phyloP scores from a whole-genome alignment of 2,329 filamentous ascomycete species.

The Aspergillus ochraceus region DNA sequence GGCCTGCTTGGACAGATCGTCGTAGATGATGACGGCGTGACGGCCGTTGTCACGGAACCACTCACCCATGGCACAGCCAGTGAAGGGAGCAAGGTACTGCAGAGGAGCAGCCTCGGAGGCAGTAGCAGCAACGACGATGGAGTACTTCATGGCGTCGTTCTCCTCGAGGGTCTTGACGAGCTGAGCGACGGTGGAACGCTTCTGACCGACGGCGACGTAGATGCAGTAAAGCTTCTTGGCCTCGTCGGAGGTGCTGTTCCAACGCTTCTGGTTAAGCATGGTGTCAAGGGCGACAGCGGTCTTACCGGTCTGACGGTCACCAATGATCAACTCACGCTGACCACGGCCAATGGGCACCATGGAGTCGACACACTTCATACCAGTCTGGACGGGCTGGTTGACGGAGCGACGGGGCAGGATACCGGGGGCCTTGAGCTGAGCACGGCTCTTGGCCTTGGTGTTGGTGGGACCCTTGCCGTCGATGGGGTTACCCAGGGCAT shows the following conservation, averaged over 20 bases:
- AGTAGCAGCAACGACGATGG: conserved; percentile 87
- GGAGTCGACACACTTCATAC: conserved; percentile 98
- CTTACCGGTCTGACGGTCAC: conserved; percentile 99
- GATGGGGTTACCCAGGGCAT: conserved; percentile 98
- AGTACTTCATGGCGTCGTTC: conserved; percentile 99
- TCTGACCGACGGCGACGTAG: conserved; percentile 99
- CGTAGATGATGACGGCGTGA: conserved; percentile 87
- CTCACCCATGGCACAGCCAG: conserved; percentile 67
- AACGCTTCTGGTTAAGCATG: conserved; percentile 99
- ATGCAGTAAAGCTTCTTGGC: conserved; percentile 99
- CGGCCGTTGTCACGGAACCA: conserved; percentile 81
- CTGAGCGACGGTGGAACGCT: conserved; percentile 98
- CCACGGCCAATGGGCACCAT: conserved; percentile 99
- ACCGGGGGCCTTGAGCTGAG: conserved; percentile 97
- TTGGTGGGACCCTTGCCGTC: conserved; percentile 98
- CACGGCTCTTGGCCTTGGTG: conserved; percentile 87
- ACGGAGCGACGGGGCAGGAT: conserved; percentile 97
- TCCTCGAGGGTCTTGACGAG: conserved; percentile 99
- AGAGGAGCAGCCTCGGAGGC: conserved; percentile 95
- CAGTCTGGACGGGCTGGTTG: conserved; percentile 98
- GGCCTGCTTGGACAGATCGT: conserved; percentile 97
- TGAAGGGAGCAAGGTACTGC: conserved; percentile 93
- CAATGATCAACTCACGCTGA: conserved; percentile 99
- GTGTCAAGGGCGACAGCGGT: conserved; percentile 96
- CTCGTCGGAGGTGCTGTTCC: conserved; percentile 87